phyloP scores from a whole-genome alignment of 306 rosid genomes.

The Quercus rubra region DNA sequence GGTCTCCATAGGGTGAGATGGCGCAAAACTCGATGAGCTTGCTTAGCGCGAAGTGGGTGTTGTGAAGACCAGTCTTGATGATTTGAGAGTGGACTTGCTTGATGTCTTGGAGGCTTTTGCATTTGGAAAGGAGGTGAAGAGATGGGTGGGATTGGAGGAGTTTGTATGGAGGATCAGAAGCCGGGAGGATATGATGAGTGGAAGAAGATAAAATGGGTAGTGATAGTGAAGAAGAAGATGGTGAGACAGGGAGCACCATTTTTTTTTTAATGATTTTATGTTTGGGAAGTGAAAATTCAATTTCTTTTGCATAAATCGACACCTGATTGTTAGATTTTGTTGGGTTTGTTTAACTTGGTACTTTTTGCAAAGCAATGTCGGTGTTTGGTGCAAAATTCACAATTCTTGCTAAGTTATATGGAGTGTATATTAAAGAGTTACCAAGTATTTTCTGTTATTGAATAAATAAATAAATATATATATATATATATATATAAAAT shows the following conservation, averaged over 20 bases:
- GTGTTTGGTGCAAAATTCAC: too few relatives aligned
- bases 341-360: too few relatives aligned
- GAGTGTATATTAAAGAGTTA: too few relatives aligned
- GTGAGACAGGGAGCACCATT: constrained; percentile 31
- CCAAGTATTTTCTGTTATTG: too few relatives aligned
- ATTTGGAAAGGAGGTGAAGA: constrained; percentile 49
- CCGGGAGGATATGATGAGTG: constrained; percentile 45
- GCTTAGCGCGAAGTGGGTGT: constrained; percentile 49
- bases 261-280: not conserved
- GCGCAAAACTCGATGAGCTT: constrained; percentile 65
- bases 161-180: constrained; percentile 57
- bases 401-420: too few relatives aligned
- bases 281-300: too few relatives aligned
- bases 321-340: too few relatives aligned
- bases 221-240: constrained; percentile 1
- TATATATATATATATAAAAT: too few relatives aligned
- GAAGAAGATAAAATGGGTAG: constrained; percentile 17
- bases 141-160: constrained; percentile 53
- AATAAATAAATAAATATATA: too few relatives aligned
- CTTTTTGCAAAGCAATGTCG: too few relatives aligned
- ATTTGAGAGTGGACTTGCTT: constrained; percentile 61
- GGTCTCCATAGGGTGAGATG: constrained; percentile 42
- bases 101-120: constrained; percentile 41
- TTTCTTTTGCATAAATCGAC: too few relatives aligned
- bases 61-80: constrained; percentile 71